These are phyloP conservation scores for Lachnum nothofagi DNA, from an alignment of 2,329 filamentous ascomycete species.

Conservation along the genomic window DNA sequence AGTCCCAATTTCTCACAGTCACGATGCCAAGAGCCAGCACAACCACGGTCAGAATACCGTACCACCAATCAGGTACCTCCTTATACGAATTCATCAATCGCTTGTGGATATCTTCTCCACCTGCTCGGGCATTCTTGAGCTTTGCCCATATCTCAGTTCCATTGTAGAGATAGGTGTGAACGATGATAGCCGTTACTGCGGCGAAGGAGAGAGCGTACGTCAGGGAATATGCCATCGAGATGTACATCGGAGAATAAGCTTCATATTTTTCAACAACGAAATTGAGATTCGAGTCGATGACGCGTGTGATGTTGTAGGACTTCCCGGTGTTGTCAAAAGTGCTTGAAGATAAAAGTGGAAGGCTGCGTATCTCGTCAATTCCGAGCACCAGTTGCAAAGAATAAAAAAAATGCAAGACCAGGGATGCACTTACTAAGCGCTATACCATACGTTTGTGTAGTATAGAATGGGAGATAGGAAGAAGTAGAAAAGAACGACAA, in stretches of 20 bases:
- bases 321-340: slow-evolving; percentile 69
- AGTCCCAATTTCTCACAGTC: slow-evolving; percentile 7
- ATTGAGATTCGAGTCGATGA: slow-evolving; percentile 57
- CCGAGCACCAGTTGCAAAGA: not conserved
- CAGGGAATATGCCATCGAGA: slow-evolving; percentile 67
- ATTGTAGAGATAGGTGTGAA: slow-evolving; percentile 39
- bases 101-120: slow-evolving; percentile 40
- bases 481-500: slow-evolving; percentile 60
- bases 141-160: too few relatives aligned
- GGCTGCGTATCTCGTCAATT: slow-evolving; percentile 12
- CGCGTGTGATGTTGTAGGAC: slow-evolving; percentile 57
- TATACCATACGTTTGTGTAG: slow-evolving; percentile 61
- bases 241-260: slow-evolving; percentile 65
- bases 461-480: slow-evolving; percentile 54
- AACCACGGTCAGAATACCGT: slow-evolving; percentile 7
- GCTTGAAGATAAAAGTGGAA: slow-evolving; percentile 63
- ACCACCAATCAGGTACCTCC: slow-evolving; percentile 49
- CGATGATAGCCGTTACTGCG: slow-evolving; percentile 60
- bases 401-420: not conserved
- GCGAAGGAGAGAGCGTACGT: slow-evolving; percentile 68
- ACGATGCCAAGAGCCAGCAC: slow-evolving; percentile 9
- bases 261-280: slow-evolving; percentile 61
- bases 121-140: too few relatives aligned
- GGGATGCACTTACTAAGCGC: slow-evolving; percentile 39
- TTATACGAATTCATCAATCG: slow-evolving; percentile 41